These are phyloP conservation scores for Botrytis medusae DNA, from an alignment of 2,329 filamentous ascomycete species.

Conservation along the genomic window DNA sequence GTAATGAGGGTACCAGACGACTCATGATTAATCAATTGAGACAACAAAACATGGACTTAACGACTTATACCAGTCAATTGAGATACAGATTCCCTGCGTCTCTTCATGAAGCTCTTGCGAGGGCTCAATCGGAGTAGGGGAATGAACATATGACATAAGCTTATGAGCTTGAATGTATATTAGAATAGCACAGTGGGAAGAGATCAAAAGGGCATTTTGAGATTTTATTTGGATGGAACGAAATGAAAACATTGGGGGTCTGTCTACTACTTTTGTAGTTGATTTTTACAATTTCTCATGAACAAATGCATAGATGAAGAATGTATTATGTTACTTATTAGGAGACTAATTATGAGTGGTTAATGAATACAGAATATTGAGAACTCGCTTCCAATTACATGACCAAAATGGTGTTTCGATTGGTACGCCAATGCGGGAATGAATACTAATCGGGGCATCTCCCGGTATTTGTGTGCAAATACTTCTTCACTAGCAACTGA, in stretches of 20 bases:
- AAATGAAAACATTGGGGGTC: not conserved
- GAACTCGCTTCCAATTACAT: not conserved
- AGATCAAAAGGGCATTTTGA: slow-evolving; percentile 10
- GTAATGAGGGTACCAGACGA: slow-evolving; percentile 63
- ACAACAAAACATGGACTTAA: slow-evolving; percentile 83
- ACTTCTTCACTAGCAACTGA: not conserved
- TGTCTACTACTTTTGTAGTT: slow-evolving; percentile 1
- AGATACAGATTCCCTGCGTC: slow-evolving; percentile 85
- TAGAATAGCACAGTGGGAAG: not conserved
- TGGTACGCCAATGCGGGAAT: not conserved
- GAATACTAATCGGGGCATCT: not conserved
- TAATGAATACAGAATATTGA: not conserved
- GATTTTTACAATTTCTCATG: slow-evolving; percentile 2
- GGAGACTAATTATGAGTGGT: not conserved
- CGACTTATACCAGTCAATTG: slow-evolving; percentile 90
- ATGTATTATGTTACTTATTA: not conserved
- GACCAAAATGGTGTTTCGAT: not conserved
- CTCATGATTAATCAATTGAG: slow-evolving; percentile 69
- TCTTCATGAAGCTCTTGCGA: slow-evolving; percentile 84
- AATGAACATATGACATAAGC: not conserved
- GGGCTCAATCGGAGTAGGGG: slow-evolving; percentile 50
- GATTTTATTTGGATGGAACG: slow-evolving; percentile 14
- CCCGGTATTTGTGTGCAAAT: not conserved
- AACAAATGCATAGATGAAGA: slow-evolving; percentile 1
- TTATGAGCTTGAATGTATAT: slow-evolving; percentile 12